Conservation (phyloP, 2,329 filamentous ascomycete species). For the Microsporum canis region DNA sequence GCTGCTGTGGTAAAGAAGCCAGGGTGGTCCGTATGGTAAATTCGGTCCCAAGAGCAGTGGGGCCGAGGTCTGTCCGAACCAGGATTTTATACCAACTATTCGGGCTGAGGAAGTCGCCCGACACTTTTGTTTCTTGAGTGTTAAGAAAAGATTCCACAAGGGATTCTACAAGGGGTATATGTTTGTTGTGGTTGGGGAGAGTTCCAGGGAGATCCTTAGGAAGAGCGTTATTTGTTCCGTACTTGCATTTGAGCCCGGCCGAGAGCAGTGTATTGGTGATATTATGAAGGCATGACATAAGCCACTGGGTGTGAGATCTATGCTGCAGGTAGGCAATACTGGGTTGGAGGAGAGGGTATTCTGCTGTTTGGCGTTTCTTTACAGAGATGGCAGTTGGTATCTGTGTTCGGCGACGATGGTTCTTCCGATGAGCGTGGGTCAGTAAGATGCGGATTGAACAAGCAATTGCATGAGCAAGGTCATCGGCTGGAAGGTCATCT, state of each 20-base stretch:
- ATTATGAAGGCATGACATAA: slow-evolving; percentile 25
- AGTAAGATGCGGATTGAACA: slow-evolving; percentile 65
- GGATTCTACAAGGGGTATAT: slow-evolving; percentile 25
- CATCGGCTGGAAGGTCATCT: slow-evolving; percentile 19
- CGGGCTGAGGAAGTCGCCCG: slow-evolving; percentile 26
- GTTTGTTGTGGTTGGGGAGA: slow-evolving; percentile 12
- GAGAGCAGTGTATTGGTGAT: slow-evolving; percentile 23
- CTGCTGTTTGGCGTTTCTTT: slow-evolving; percentile 38
- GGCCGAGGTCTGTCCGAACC: slow-evolving; percentile 26
- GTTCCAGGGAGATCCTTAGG: slow-evolving; percentile 8
- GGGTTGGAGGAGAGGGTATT: slow-evolving; percentile 50
- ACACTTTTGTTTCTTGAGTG: slow-evolving; percentile 35
- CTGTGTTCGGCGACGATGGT: slow-evolving; percentile 54
- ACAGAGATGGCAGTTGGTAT: slow-evolving; percentile 47
- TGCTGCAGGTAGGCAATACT: slow-evolving; percentile 46
- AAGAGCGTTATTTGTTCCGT: slow-evolving; percentile 19
- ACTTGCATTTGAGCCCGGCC: slow-evolving; percentile 24
- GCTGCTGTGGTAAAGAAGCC: slow-evolving; percentile 22
- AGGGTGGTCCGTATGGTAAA: slow-evolving; percentile 29
- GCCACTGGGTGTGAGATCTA: slow-evolving; percentile 24
- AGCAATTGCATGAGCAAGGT: slow-evolving; percentile 54
- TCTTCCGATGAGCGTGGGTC: slow-evolving; percentile 65
- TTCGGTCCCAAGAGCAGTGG: slow-evolving; percentile 28
- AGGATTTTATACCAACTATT: slow-evolving; percentile 29
- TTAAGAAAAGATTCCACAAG: slow-evolving; percentile 33